Conservation (phyloP, 306 rosid genomes). For the Rosa lucieae region DNA sequence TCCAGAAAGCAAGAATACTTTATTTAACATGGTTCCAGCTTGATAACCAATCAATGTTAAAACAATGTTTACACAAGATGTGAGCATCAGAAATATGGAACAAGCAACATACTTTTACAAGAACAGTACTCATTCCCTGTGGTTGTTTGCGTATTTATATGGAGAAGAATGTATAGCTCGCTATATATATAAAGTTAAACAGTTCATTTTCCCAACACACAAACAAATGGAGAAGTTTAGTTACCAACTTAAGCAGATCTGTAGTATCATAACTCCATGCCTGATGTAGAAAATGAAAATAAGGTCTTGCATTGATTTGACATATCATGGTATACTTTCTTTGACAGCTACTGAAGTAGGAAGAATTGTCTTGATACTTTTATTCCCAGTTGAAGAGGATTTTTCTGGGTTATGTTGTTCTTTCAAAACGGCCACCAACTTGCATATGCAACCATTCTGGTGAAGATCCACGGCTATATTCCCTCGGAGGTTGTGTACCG, state of each 20-base stretch:
- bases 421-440: conserved; percentile 81
- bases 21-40: conserved; percentile 37
- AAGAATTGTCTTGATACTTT: conserved; percentile 41
- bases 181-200: conserved; percentile 40
- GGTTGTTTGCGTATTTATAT: conserved; percentile 36
- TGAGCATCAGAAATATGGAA: conserved; percentile 43
- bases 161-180: conserved; percentile 35
- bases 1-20: conserved; percentile 28
- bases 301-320: conserved; percentile 37
- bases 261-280: conserved; percentile 46
- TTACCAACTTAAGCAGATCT: conserved; percentile 32
- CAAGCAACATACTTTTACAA: conserved; percentile 53
- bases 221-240: conserved; percentile 40
- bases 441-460: conserved; percentile 98
- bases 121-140: conserved; percentile 38
- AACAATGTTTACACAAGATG: conserved; percentile 36
- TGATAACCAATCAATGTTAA: conserved; percentile 39
- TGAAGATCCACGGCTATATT: conserved; percentile 68
- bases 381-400: conserved; percentile 40
- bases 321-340: conserved; percentile 46
- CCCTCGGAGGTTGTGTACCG: conserved; percentile 69
- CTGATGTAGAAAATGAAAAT: conserved; percentile 39
- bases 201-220: conserved; percentile 49
- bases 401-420: conserved; percentile 53
- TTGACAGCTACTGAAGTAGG: conserved; percentile 40